Evolutionary conservation across 148 eudicot genomes (phyloP), one percentile per base, ranked within the genome.

Genomic region (Hydrangea macrophylla): DNA sequence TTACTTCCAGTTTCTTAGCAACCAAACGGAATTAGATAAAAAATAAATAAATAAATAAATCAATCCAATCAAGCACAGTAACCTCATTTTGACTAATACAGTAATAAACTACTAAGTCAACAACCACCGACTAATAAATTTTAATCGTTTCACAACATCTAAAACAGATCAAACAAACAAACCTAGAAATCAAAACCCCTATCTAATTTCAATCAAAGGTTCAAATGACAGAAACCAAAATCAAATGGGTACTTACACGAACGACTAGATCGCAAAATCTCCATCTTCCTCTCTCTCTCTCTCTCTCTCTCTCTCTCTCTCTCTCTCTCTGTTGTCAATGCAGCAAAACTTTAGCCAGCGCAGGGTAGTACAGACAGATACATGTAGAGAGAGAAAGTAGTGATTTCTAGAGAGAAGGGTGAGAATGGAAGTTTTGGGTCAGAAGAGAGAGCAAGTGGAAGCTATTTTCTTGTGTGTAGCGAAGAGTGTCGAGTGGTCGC

Each of bases 371-470:
- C 30, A 48, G 23, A 56, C 5, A 36, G 56, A 62, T 30, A 73
- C 66, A 30, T 48, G 20, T 42, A 50, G 68, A 68, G 26, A 12
- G 54, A 18, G 35, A 31, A 42, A 13, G 0, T 12, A 54, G 40
- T 5, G 28, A 35, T 8, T 40, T 25, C 15, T 15, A 15, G 57
- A 73, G 78, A 73, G 72, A 80, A 60, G 58, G 50, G 72, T 13
- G 53, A 48, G 53, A 48, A 48, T 48, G 53, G 53, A 18, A 48
- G 17, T 18, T 48, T 48, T n/a, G 23, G n/a, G 53, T 48, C 23
- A 9, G 67, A 62, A 9, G 67, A 62, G 37, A 27, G 67, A 55
- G 73, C n/a, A 58, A 31, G 18, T 1, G 54, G 37, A 48, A 48
- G 54, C 30, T 13, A 23, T 5, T 30, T 33, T 48, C 26, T 25